Percentiles rank a stretch among this genome's conserved stretches.
These are phyloP conservation scores for Penicillium crystallinum DNA, from an alignment of 495 filamentous ascomycete genomes.

Conservation along the genomic window DNA sequence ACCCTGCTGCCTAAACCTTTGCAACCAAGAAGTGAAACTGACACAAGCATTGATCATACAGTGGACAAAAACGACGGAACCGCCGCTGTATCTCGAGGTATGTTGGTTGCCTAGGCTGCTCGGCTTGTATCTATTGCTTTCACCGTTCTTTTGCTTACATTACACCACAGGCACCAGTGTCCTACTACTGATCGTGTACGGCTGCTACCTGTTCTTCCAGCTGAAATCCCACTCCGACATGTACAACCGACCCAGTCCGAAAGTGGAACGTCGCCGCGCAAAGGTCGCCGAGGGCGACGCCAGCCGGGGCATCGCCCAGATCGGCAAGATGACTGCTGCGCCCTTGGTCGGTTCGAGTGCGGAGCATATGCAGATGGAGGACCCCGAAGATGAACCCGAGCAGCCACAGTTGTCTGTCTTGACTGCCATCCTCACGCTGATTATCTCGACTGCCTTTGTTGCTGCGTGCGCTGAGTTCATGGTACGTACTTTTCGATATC, in stretches of 20 bases:
- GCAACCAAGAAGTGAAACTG: background rate
- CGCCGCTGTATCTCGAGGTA: constrained; percentile 37
- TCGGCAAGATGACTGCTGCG: constrained; percentile 49
- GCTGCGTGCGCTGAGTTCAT: constrained; percentile 89
- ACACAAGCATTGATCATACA: constrained; percentile 1
- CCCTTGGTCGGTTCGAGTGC: constrained; percentile 35
- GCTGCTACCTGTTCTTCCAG: constrained; percentile 75
- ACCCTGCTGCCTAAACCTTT: background rate
- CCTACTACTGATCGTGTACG: constrained; percentile 73
- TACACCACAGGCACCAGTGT: constrained; percentile 53
- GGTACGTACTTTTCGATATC: constrained; percentile 29
- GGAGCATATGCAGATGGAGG: constrained; percentile 40
- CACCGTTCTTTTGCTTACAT: background rate
- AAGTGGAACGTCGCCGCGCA: constrained; percentile 54
- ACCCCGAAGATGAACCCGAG: constrained; percentile 59
- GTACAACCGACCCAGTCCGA: constrained; percentile 69
- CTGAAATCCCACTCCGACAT: constrained; percentile 69
- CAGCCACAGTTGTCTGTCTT: constrained; percentile 63
- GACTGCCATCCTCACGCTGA: constrained; percentile 67
- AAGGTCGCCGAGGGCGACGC: constrained; percentile 53
- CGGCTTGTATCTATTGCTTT: background rate
- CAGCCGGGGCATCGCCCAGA: constrained; percentile 53
- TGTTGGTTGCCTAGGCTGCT: background rate
- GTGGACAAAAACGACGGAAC: constrained; percentile 17
- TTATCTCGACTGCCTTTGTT: constrained; percentile 69